Percentiles rank a stretch among this genome's conserved stretches.
Conservation (phyloP, 2,329 filamentous ascomycete genomes). For the Alternaria novae-zelandiae region DNA sequence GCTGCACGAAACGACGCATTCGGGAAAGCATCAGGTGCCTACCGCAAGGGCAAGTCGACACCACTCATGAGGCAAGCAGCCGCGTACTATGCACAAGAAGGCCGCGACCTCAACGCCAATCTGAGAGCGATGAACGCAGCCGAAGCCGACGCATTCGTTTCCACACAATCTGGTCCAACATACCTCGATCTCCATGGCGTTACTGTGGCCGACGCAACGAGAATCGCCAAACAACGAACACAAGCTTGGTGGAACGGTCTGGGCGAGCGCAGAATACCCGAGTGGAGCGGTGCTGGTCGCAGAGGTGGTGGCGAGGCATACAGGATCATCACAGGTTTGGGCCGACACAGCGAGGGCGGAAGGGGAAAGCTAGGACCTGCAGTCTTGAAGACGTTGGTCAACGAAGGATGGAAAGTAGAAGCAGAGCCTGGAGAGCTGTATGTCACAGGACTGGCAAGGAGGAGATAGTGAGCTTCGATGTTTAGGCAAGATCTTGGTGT, state of each 20-base stretch:
- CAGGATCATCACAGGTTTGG: constrained; percentile 80
- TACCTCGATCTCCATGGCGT: constrained; percentile 84
- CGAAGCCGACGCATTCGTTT: constrained; percentile 74
- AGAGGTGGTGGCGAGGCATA: constrained; percentile 61
- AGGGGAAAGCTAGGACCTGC: constrained; percentile 77
- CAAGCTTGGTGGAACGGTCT: constrained; percentile 77
- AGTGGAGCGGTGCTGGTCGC: constrained; percentile 48
- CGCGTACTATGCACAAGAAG: constrained; percentile 77
- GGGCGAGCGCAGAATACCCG: constrained; percentile 66
- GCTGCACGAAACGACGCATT: constrained; percentile 60
- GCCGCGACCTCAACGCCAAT: constrained; percentile 66
- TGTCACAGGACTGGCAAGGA: constrained; percentile 65
- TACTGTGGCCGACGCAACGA: constrained; percentile 77
- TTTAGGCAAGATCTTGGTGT: background rate
- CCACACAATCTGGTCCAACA: constrained; percentile 70
- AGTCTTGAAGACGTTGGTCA: constrained; percentile 75
- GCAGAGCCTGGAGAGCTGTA: constrained; percentile 73
- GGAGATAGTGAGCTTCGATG: constrained; percentile 11
- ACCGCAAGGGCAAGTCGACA: constrained; percentile 70
- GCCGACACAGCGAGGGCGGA: constrained; percentile 78
- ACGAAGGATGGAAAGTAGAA: constrained; percentile 84
- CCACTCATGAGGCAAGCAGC: constrained; percentile 74
- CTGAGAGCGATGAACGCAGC: constrained; percentile 66
- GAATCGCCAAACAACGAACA: constrained; percentile 74
- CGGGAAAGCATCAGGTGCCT: constrained; percentile 63